phyloP scores from a whole-genome alignment of 352 stramenopile genomes.

The Pythium insidiosum region DNA sequence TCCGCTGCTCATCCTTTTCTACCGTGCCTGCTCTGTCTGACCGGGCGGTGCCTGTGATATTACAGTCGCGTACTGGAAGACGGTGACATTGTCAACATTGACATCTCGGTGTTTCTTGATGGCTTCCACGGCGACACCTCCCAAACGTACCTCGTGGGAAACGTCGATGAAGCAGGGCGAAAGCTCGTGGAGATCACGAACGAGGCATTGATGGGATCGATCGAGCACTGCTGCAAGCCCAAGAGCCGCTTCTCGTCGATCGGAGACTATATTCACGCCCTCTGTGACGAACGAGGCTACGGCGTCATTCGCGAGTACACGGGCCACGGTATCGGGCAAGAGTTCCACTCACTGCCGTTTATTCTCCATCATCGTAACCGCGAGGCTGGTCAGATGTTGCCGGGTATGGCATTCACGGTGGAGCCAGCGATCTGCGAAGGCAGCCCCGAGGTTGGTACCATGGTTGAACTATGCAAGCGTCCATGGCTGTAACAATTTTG shows the following conservation, averaged over 20 bases:
- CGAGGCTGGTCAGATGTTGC: conserved; percentile 70
- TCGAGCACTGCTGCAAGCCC: conserved; percentile 86
- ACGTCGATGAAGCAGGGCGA: conserved; percentile 81
- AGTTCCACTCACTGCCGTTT: conserved; percentile 95
- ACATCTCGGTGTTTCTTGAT: conserved; percentile 92
- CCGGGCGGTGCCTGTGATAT: neutral
- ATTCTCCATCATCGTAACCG: conserved; percentile 89
- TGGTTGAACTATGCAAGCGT: neutral
- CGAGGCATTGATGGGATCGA: conserved; percentile 72
- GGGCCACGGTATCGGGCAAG: conserved; percentile 93
- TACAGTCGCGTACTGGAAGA: conserved; percentile 65
- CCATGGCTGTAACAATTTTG: neutral
- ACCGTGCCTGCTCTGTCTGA: too few species aligned
- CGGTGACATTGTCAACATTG: conserved; percentile 96
- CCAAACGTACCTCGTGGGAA: conserved; percentile 92
- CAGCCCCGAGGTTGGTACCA: conserved; percentile 51
- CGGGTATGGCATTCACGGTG: conserved; percentile 98
- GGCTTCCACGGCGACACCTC: conserved; percentile 98
- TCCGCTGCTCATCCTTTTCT: too few species aligned
- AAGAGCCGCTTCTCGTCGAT: conserved; percentile 92
- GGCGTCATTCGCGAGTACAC: conserved; percentile 89
- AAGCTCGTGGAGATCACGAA: conserved; percentile 90
- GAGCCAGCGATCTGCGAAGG: conserved; percentile 96
- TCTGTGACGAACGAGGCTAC: conserved; percentile 76
- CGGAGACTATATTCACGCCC: conserved; percentile 89